These are phyloP conservation scores for Bipolaris cookei DNA, from an alignment of 2,329 filamentous ascomycete species.

Conservation along the genomic window DNA sequence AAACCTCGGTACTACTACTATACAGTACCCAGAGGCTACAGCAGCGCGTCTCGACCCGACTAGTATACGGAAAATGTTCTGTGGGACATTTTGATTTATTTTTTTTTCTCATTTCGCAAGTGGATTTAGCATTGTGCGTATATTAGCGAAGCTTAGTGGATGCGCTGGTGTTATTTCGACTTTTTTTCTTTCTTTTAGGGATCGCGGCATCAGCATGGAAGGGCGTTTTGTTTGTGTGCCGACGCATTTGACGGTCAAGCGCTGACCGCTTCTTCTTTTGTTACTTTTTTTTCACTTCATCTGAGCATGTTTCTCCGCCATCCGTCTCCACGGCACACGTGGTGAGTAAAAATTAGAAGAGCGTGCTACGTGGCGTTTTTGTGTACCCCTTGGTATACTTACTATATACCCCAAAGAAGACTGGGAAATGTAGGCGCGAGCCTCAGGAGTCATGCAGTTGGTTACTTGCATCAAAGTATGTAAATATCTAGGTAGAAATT, in stretches of 20 bases:
- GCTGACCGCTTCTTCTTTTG: constrained; percentile 13
- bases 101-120: background rate
- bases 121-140: constrained; percentile 4
- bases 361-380: background rate
- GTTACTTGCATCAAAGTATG: background rate
- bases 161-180: background rate
- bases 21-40: background rate
- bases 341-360: background rate
- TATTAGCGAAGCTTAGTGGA: constrained; percentile 4
- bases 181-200: background rate
- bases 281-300: background rate
- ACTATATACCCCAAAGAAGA: background rate
- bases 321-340: no score
- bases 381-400: background rate
- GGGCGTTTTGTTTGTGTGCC: constrained; percentile 4
- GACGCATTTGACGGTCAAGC: constrained; percentile 17
- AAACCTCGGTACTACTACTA: background rate
- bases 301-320: background rate
- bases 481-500: background rate
- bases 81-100: background rate
- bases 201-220: constrained; percentile 1
- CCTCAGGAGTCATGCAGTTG: background rate
- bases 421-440: background rate
- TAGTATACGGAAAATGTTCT: background rate
- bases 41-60: background rate